These are phyloP conservation scores for Nidula niveotomentosa DNA, from an alignment of 1,284 basidiomycete genomes.

Conservation along the genomic window DNA sequence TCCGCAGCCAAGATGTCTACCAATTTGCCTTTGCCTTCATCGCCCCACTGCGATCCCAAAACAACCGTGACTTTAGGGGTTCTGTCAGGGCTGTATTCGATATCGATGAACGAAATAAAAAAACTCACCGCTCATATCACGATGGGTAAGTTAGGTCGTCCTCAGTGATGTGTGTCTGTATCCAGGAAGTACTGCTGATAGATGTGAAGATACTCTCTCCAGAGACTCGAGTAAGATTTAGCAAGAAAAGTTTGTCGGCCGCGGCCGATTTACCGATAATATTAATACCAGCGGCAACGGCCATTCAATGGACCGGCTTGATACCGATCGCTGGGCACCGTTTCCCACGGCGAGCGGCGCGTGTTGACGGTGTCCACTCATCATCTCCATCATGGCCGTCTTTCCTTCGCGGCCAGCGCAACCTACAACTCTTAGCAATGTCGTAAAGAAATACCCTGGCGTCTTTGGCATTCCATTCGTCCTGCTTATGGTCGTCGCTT, in stretches of 20 bases:
- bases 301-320: background rate
- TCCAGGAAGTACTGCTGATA: too few relatives aligned
- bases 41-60: constrained; percentile 92
- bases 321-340: background rate
- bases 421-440: constrained; percentile 39
- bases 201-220: background rate
- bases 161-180: background rate
- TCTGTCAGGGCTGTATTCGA: background rate
- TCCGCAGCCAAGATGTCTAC: constrained; percentile 91
- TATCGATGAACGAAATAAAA: background rate
- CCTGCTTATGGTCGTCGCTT: constrained; percentile 81
- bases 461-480: constrained; percentile 90
- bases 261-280: background rate
- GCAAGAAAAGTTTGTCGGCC: background rate
- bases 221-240: background rate
- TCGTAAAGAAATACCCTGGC: constrained; percentile 57
- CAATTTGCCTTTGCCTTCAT: constrained; percentile 96
- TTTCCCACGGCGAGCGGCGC: background rate
- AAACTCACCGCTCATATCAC: constrained; percentile 25
- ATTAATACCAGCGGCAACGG: too few relatives aligned
- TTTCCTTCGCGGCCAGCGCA: constrained; percentile 60
- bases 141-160: background rate
- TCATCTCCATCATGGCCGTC: constrained; percentile 41
- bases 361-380: background rate
- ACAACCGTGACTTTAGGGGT: constrained; percentile 63